Evolutionary conservation across 441 rosid species (phyloP), one percentile per base, ranked within the genome.

Genomic region (Mallotus japonicus): DNA sequence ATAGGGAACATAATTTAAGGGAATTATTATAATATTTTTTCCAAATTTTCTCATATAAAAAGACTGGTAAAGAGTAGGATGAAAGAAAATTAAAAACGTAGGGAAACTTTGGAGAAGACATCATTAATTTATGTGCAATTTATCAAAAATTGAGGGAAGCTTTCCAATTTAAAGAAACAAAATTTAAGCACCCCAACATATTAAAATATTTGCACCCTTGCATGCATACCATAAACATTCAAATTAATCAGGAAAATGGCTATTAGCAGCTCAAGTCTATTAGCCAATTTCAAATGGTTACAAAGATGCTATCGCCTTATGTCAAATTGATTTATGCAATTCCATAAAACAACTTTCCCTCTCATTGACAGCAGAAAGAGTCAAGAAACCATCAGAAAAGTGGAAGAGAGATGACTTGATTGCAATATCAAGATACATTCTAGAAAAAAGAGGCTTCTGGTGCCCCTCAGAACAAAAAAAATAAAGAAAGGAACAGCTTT

Each of bases 171-270:
- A 4, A 14, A 50, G 16, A 14, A 50, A 13, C 2, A 28, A 12
- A 50, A 50, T 2, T 12, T 11, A 0, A 13, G 54, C 16, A 12
- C 54, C 5, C 4, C 16, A 50, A 50, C 16, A 37, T 3, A 11
- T 3, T 50, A 50, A 50, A 12, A 50, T 50, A 50, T 14, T 13
- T 4, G 32, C 5, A 11, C 17, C 54, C 5, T 12, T 51, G 8
- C 7, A 49, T 34, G n/a, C 47, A 60, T 10, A 71, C 28, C 24
- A 44, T 44, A 7, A 54, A 69, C 63, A 68, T 40, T 54, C 53
- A 50, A 59, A 73, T 16, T 34, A 72, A 75, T 28, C 72, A 61
- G 72, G 50, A 75, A 59, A 67, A 56, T 42, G 28, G 15, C n/a
- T 62, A 47, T 28, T 7, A 58, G 71, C 10, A 57, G 58, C 32